These are phyloP conservation scores for Trametes pubescens DNA, from an alignment of 1,284 basidiomycete genomes.

Conservation along the genomic window DNA sequence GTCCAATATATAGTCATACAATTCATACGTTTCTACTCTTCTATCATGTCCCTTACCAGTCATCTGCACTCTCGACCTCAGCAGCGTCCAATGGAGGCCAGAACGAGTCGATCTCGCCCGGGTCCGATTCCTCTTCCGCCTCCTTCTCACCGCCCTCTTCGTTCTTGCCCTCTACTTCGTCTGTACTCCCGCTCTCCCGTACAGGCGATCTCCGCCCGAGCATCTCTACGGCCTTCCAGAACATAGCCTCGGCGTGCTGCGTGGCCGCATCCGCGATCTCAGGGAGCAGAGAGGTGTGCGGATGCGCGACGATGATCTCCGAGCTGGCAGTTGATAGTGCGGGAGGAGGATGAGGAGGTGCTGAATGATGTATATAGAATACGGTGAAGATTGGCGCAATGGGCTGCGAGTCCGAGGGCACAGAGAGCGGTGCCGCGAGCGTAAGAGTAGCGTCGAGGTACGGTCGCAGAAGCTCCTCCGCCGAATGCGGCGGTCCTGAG, in stretches of 20 bases:
- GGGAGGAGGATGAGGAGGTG: slow-evolving; percentile 9
- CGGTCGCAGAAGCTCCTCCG: slow-evolving; percentile 63
- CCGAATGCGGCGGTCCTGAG: slow-evolving; percentile 34
- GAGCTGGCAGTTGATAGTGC: slow-evolving; percentile 14
- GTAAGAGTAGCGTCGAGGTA: slow-evolving; percentile 63
- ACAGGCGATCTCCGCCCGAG: slow-evolving; percentile 29
- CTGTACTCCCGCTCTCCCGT: slow-evolving; percentile 17
- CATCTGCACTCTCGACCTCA: slow-evolving; percentile 40
- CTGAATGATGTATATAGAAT: slow-evolving; percentile 59
- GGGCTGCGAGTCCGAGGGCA: slow-evolving; percentile 22
- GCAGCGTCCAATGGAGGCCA: slow-evolving; percentile 45
- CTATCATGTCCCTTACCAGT: slow-evolving; percentile 26
- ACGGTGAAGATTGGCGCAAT: slow-evolving; percentile 57
- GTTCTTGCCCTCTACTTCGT: background rate
- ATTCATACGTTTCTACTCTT: background rate
- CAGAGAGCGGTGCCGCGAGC: slow-evolving; percentile 41
- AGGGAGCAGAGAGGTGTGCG: slow-evolving; percentile 53
- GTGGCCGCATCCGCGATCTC: slow-evolving; percentile 68
- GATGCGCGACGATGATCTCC: slow-evolving; percentile 50
- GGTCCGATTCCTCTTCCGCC: slow-evolving; percentile 17
- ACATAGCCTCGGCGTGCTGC: slow-evolving; percentile 64
- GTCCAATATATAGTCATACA: background rate
- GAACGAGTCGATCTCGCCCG: slow-evolving; percentile 41
- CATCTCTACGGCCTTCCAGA: slow-evolving; percentile 56
- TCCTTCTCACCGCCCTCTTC: slow-evolving; percentile 11